Percentiles rank a stretch among this genome's conserved stretches.
Conservation (phyloP, 1,284 basidiomycete species). For the Acaromyces ingoldii region DNA sequence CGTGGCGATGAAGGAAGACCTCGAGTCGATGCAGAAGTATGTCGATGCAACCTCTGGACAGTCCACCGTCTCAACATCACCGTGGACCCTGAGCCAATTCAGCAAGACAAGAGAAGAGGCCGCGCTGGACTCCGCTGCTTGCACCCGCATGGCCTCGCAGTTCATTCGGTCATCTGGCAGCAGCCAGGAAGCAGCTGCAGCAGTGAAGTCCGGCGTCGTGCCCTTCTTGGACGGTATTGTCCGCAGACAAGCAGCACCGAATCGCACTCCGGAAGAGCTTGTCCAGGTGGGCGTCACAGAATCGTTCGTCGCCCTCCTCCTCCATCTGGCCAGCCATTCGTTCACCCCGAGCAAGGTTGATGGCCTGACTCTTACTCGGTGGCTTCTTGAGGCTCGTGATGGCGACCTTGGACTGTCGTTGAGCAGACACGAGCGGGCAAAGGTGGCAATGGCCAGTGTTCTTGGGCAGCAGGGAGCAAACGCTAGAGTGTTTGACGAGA, state of each 20-base stretch:
- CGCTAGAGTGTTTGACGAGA: too few species aligned
- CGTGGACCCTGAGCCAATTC: not conserved
- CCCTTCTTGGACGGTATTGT: not conserved
- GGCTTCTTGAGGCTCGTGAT: not conserved
- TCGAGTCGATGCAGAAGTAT: constrained; percentile 1
- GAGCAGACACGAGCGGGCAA: too few species aligned
- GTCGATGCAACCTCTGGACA: not conserved
- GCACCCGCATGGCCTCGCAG: not conserved
- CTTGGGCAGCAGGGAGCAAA: too few species aligned
- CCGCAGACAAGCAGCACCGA: not conserved
- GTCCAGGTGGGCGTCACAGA: not conserved
- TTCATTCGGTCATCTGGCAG: not conserved
- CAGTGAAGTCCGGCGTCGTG: not conserved
- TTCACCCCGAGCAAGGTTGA: too few species aligned
- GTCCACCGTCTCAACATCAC: not conserved
- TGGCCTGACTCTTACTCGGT: not conserved
- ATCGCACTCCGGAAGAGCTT: too few species aligned
- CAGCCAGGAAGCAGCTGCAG: not conserved
- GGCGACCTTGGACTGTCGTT: not conserved
- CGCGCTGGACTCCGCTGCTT: not conserved
- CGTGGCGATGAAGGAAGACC: not conserved
- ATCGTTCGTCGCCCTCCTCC: not conserved
- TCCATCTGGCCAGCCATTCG: not conserved
- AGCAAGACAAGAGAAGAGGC: not conserved
- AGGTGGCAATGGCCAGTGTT: too few species aligned